Base-by-base conservation (phyloP, 2,329 filamentous ascomycete genomes). In the Colletotrichum sp. region DNA sequence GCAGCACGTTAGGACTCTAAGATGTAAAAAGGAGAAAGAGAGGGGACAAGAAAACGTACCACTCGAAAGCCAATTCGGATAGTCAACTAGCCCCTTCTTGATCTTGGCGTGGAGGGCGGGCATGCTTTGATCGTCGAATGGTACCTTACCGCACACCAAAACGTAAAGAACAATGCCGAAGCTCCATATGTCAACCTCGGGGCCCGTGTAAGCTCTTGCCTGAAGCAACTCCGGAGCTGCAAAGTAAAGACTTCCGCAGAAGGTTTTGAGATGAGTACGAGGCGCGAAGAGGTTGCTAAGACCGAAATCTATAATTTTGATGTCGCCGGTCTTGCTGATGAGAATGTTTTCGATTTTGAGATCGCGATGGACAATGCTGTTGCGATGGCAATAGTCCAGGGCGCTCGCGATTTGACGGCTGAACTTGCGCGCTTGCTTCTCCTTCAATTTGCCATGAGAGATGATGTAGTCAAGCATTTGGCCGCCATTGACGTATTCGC, bases 401-500 rank as follows among this genome's bases (percentile, higher is more conserved):
- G 97, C 96, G 83, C 96, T 98, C 39, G 96, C 96, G 79, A 99
- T 99, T 86, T 99, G 97, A 55, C 97, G 94, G 79, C 95, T 98
- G 84, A 99, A 99, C 84, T 99, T 99, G 81, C 97, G 93, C 10
- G 97, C 97, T 85, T 98, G 96, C 86, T 99, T 99, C 87, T 99
- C 97, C 89, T 99, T 99, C 78, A 99, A 89, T 82, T 98, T 95
- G 74, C 96, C 97, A 82, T 99, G 97, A 5, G 96, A 98, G 83
- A 99, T 99, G 84, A 99, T 99, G 86, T 99, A 99, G 87, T 99
- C 97, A 77, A 99, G 92, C 97, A 99, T 99, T 86, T 99, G 97
- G 21, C 97, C 97, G 64, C 97, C 97, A 83, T 99, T 98, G 85
- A 99, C 97, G 84, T 97, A 98, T 87, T 99, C 97, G 83, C 98